Evolutionary conservation across 768 basidiomycete genomes (phyloP).

Genomic region (Podaxis mareebaensis): DNA sequence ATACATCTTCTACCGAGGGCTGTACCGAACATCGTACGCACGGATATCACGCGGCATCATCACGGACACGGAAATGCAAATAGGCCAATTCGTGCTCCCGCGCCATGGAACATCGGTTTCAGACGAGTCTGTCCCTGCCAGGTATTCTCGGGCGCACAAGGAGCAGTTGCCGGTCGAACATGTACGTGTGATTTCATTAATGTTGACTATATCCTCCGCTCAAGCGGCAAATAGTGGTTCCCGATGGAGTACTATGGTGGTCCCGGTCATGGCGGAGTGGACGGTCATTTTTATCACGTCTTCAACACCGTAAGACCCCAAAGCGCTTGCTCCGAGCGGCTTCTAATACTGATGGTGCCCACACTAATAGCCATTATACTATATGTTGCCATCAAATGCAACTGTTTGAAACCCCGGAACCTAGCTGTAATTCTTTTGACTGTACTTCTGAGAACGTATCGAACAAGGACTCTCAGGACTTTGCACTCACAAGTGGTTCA

Average conservation of each 20-base stretch:
- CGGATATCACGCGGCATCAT: slow-evolving; percentile 80
- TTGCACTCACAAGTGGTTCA: neutral
- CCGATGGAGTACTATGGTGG: slow-evolving; percentile 69
- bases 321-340: neutral
- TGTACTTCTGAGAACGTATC: neutral
- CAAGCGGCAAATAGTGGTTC: slow-evolving; percentile 58
- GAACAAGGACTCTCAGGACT: neutral
- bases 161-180: slow-evolving; percentile 65
- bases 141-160: slow-evolving; percentile 68
- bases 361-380: slow-evolving; percentile 38
- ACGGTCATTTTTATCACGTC: slow-evolving; percentile 78
- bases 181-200: slow-evolving; percentile 38
- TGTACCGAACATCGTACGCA: slow-evolving; percentile 81
- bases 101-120: slow-evolving; percentile 50
- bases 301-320: slow-evolving; percentile 59
- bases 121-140: slow-evolving; percentile 60
- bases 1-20: slow-evolving; percentile 83
- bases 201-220: neutral
- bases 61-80: slow-evolving; percentile 89
- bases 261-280: slow-evolving; percentile 52
- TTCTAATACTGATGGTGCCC: neutral
- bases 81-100: slow-evolving; percentile 83
- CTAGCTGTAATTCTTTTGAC: neutral
- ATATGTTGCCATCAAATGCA: slow-evolving; percentile 36
- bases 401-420: slow-evolving; percentile 9